Base-by-base conservation (phyloP, 257 asterid genomes). In the Nicotiana otophora region DNA sequence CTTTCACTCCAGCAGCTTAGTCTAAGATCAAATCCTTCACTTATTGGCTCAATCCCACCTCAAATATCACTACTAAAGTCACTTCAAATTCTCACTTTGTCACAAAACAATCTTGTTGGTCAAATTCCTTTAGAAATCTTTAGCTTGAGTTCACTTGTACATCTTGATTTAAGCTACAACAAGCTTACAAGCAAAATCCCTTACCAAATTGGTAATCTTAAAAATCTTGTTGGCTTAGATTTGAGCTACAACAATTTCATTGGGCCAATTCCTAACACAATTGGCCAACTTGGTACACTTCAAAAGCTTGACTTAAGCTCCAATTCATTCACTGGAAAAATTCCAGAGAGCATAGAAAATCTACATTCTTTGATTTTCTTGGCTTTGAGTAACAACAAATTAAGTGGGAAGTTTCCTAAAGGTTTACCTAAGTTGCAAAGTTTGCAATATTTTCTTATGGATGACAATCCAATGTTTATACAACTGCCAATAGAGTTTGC, bases 241-340 rank as follows among this genome's bases (percentile, higher is more conserved):
- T 86, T 94, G 34, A 94, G 98, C 92, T 94, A 93, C 68, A 94
- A 94, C 33, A 75, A 28, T 81, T 86, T 94, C 53, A 74, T 66
- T 0, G 93, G 92, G 3, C 39, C 67, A 2, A 93, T 94, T 62
- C 97, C 95, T 17, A 60, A 83, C 5, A 19, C 91, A 12, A 69
- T 92, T 17, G 94, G 97, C 23, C 65, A 86, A 16, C 89, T 94
- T 11, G 64, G 66, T 26, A 82, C 75, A 30, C 94, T 94, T 74
- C 97, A 94, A 78, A 94, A 94, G 89, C 93, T 94, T 9, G 98
- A 94, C 70, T 82, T 94, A 54, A 94, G 97, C 87, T 93, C 97
- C 7, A 94, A 94, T 74, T 80, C 84, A 1, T 89, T 94, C 81
- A 78, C 87, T 1, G 97, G 98, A 81, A 81, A 20, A 74, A 84